Evolutionary conservation across 352 stramenopile species (phyloP), one percentile per base, ranked within the genome.

Genomic region (Phytophthora pseudosyringae): DNA sequence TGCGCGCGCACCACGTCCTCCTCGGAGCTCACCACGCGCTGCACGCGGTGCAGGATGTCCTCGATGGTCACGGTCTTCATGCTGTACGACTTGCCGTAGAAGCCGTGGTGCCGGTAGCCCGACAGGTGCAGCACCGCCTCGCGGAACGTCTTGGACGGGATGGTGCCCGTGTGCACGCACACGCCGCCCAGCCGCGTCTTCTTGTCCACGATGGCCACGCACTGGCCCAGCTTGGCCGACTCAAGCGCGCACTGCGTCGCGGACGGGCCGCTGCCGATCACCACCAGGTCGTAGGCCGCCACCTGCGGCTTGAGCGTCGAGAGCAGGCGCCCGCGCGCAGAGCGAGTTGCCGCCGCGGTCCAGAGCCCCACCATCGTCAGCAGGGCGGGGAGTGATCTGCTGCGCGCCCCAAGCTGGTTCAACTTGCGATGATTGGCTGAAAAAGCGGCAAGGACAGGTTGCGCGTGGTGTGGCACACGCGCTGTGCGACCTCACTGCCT

Each of bases 131-230:
- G 68, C 57, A 97, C 86, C 18, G 90, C 90, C 69, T 97, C 90
- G 18, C 90, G 88, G 70, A 97, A 97, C 6, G 90, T 97, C 70
- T 95, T 95, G 72, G 84, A 93, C 50, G 87, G 86, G 71, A 95
- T 94, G 1, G 87, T 95, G 51, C 87, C 87, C 33, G 87, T 94
- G 73, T 95, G 87, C 32, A 93, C 87, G 53, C 87, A 95, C 31
- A 95, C 87, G 55, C 87, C 87, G 46, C 87, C 87, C 21, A 92
- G 65, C 6, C 59, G 65, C 25, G 58, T 60, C 40, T 73, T 71
- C 67, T 89, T 91, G 83, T 95, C 87, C 39, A 95, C 80, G 33
- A 95, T 73, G 5, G 85, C 87, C 16, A 95, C 87, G 57, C 68
- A 70, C 69, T 94, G 93, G 61, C 87, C 85, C 40, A 79, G 77